These are phyloP conservation scores for Salix arbutifolia DNA, from an alignment of 345 rosid species.

Conservation along the genomic window DNA sequence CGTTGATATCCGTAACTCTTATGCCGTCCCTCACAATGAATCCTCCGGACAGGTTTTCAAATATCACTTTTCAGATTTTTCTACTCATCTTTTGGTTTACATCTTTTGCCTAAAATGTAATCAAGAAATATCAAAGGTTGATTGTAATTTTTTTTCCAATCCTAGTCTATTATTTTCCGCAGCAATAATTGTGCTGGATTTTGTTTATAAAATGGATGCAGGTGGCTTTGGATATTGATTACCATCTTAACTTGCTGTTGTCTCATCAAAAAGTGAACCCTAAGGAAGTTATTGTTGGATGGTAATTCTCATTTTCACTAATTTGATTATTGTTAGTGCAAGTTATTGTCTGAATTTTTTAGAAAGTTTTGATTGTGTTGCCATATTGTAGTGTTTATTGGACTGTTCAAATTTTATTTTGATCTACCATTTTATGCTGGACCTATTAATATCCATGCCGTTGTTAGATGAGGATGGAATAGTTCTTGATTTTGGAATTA, in stretches of 20 bases:
- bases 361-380: background rate
- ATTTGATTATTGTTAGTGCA: too few relatives aligned
- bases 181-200: background rate
- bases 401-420: background rate
- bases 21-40: conserved; percentile 96
- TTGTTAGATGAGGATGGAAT: too few relatives aligned
- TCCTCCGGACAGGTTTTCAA: conserved; percentile 67
- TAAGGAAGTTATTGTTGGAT: conserved; percentile 91
- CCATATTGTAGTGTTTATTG: background rate
- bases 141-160: background rate
- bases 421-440: background rate
- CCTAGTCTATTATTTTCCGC: too few relatives aligned
- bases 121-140: background rate
- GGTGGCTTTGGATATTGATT: conserved; percentile 97
- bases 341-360: background rate
- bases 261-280: conserved; percentile 93
- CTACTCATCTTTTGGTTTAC: background rate
- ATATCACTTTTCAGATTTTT: background rate
- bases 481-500: too few relatives aligned
- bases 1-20: conserved; percentile 87
- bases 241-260: conserved; percentile 85
- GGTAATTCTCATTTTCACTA: conserved; percentile 42
- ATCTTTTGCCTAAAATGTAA: too few relatives aligned
- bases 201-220: conserved; percentile 18
- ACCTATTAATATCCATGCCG: too few relatives aligned